phyloP scores from a whole-genome alignment of 257 asterid species.

The Solanum megistacrolobum region DNA sequence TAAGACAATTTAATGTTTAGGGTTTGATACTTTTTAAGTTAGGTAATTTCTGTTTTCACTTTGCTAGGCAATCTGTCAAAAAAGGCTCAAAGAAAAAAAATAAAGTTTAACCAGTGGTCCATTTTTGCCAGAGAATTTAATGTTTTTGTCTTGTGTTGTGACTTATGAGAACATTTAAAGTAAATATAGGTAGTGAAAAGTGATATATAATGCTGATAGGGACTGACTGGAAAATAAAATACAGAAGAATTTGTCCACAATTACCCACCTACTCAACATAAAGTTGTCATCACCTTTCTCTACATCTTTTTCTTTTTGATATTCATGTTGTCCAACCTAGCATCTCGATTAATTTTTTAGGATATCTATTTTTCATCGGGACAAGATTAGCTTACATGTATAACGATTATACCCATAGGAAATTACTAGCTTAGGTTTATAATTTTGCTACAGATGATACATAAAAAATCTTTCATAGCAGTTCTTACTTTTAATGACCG shows the following conservation, averaged over 20 bases:
- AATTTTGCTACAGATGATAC: background rate
- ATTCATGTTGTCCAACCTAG: background rate
- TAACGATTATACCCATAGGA: background rate
- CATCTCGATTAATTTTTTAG: background rate
- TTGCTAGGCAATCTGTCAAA: background rate
- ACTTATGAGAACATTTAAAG: background rate
- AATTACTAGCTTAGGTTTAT: background rate
- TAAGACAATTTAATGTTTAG: background rate
- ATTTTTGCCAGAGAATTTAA: background rate
- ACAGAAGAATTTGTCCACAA: background rate
- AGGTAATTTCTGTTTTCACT: background rate
- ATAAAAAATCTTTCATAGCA: background rate
- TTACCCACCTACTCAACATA: background rate
- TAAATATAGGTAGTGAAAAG: background rate
- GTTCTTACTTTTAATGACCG: too few species aligned
- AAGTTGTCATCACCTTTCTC: background rate
- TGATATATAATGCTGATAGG: background rate
- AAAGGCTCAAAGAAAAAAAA: background rate
- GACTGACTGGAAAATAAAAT: background rate
- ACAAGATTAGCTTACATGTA: background rate
- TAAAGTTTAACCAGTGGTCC: background rate
- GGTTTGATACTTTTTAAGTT: background rate
- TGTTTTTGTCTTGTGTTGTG: background rate
- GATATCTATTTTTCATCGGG: background rate
- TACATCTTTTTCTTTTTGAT: background rate